phyloP scores from a whole-genome alignment of 768 basidiomycete genomes.

The Mycena galopus region DNA sequence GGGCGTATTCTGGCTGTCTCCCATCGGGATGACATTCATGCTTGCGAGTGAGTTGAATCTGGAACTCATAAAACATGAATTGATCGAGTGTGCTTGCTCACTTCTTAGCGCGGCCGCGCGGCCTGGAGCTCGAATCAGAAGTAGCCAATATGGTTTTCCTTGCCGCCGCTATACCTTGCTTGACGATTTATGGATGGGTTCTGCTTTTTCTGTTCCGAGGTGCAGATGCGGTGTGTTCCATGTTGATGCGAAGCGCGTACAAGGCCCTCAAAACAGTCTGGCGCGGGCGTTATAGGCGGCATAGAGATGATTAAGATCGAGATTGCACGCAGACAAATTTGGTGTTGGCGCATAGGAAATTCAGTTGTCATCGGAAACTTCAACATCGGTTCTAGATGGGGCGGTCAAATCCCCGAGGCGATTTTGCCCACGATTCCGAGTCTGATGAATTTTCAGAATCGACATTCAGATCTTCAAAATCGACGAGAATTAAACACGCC shows the following conservation, averaged over 20 bases:
- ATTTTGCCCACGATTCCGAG: no score
- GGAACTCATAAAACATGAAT: not conserved
- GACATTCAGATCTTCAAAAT: no score
- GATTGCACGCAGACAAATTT: no score
- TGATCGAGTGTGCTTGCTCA: not conserved
- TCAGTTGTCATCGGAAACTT: no score
- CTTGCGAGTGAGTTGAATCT: not conserved
- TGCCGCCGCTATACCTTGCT: not conserved
- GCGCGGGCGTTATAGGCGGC: no score
- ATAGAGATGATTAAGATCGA: no score
- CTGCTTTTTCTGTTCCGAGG: not conserved
- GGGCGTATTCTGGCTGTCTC: not conserved
- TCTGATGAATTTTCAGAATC: no score
- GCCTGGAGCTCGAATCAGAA: not conserved
- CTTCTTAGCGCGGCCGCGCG: not conserved
- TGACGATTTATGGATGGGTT: not conserved
- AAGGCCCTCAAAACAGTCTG: no score
- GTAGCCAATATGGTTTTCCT: not conserved
- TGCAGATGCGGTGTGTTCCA: not conserved
- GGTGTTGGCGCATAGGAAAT: no score
- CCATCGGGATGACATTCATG: not conserved
- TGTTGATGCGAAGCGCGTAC: not conserved
- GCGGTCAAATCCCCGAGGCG: no score
- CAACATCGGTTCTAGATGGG: no score
- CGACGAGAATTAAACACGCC: no score